Percentiles rank a stretch among this genome's conserved stretches.
These are phyloP conservation scores for Populus trichocarpa DNA, from an alignment of 441 rosid species.

Conservation along the genomic window DNA sequence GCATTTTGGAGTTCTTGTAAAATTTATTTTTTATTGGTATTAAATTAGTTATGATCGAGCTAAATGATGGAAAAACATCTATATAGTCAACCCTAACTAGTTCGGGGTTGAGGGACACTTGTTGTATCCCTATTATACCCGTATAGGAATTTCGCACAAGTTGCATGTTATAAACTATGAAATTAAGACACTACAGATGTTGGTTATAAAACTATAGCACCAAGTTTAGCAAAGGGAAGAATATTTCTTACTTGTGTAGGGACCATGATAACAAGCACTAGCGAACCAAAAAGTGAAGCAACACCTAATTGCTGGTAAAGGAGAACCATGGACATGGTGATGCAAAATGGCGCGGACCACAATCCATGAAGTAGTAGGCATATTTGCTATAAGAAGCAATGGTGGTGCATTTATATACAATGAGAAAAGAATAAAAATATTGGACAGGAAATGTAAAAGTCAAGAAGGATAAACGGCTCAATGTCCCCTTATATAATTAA, in stretches of 20 bases:
- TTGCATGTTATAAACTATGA: neutral
- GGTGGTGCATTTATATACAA: neutral
- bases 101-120: neutral
- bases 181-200: neutral
- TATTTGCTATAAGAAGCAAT: constrained; percentile 53
- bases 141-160: neutral
- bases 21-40: neutral
- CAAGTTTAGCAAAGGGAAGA: neutral
- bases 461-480: neutral
- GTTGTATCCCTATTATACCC: neutral
- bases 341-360: constrained; percentile 97
- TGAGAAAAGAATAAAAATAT: neutral
- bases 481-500: neutral
- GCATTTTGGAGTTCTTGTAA: neutral
- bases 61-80: too few relatives aligned
- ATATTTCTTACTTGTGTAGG: constrained; percentile 61
- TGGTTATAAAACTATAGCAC: neutral
- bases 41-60: neutral
- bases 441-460: neutral
- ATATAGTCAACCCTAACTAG: neutral
- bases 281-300: constrained; percentile 72
- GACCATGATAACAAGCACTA: constrained; percentile 67
- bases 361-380: constrained; percentile 71
- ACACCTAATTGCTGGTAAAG: constrained; percentile 90
- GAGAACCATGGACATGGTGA: constrained; percentile 70